Evolutionary conservation across 2,329 filamentous ascomycete species (phyloP).

Genomic region (Nannizzia gypsea): DNA sequence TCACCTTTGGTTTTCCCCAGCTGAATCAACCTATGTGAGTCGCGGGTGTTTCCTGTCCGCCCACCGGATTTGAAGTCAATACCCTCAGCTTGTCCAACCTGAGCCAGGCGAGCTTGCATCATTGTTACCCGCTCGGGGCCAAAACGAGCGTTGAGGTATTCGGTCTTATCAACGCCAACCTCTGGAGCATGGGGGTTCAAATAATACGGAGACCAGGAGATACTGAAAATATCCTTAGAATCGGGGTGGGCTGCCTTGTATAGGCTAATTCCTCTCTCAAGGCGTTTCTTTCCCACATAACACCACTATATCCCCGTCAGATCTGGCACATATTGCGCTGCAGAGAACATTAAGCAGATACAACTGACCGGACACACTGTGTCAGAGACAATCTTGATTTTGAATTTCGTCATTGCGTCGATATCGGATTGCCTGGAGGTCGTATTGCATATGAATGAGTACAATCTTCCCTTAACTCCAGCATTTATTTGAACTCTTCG

Average conservation of each 20-base stretch:
- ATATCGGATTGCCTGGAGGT: no score
- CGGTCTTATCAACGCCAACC: slow-evolving; percentile 40
- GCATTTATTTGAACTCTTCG: background rate
- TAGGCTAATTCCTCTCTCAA: slow-evolving; percentile 57
- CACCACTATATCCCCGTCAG: slow-evolving; percentile 40
- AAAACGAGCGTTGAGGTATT: slow-evolving; percentile 52
- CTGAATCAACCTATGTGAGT: slow-evolving; percentile 67
- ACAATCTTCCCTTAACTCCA: background rate
- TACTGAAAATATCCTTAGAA: slow-evolving; percentile 54
- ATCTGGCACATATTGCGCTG: background rate
- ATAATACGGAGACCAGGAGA: slow-evolving; percentile 70
- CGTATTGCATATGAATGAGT: background rate
- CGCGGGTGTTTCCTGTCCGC: slow-evolving; percentile 61
- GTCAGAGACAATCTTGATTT: slow-evolving; percentile 69
- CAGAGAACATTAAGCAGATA: background rate
- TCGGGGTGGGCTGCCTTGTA: slow-evolving; percentile 52
- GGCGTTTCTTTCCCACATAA: slow-evolving; percentile 66
- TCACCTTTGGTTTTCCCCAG: slow-evolving; percentile 49
- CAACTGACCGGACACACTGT: slow-evolving; percentile 55
- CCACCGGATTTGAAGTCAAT: slow-evolving; percentile 63
- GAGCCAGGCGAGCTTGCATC: slow-evolving; percentile 47
- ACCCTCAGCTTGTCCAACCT: slow-evolving; percentile 52
- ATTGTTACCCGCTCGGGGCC: slow-evolving; percentile 48
- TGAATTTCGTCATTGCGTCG: slow-evolving; percentile 55
- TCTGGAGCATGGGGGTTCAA: slow-evolving; percentile 55